These are phyloP conservation scores for Trichophyton equinum DNA, from an alignment of 2,329 filamentous ascomycete genomes.

Conservation along the genomic window DNA sequence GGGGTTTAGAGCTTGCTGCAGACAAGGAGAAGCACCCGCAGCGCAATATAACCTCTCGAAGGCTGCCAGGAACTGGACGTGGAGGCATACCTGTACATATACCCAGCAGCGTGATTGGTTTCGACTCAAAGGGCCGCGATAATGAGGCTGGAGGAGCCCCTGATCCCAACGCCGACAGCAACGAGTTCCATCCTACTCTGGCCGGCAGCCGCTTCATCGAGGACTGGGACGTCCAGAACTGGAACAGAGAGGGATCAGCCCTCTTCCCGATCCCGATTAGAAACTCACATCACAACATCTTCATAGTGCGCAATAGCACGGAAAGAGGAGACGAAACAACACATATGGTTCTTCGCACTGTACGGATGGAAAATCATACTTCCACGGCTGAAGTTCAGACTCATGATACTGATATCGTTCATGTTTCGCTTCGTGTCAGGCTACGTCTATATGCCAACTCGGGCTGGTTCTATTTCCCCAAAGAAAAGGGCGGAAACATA, in stretches of 20 bases:
- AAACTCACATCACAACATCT: slow-evolving; percentile 38
- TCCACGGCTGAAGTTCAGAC: slow-evolving; percentile 40
- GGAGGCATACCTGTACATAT: neutral
- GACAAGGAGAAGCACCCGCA: neutral
- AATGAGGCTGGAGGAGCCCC: neutral
- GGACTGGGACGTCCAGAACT: slow-evolving; percentile 35
- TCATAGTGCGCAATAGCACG: slow-evolving; percentile 25
- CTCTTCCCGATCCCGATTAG: slow-evolving; percentile 32
- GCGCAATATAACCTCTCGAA: neutral
- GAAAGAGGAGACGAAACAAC: slow-evolving; percentile 20
- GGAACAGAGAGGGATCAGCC: slow-evolving; percentile 30
- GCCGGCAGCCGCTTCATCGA: slow-evolving; percentile 11
- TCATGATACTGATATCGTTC: slow-evolving; percentile 32
- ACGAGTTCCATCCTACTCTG: slow-evolving; percentile 6
- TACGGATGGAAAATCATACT: slow-evolving; percentile 31
- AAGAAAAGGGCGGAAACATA: neutral
- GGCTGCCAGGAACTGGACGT: neutral
- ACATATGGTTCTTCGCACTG: slow-evolving; percentile 38
- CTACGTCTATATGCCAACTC: slow-evolving; percentile 27
- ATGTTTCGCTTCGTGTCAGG: slow-evolving; percentile 37
- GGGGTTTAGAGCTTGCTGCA: neutral
- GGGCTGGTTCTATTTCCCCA: neutral
- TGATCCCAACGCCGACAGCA: neutral
- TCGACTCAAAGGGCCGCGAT: neutral
- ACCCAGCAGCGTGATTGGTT: neutral